A percentile compares a stretch with the other conserved stretches of the same genome.
These are phyloP conservation scores for Mikania micrantha DNA, from an alignment of 129 eudicot species.

Conservation along the genomic window DNA sequence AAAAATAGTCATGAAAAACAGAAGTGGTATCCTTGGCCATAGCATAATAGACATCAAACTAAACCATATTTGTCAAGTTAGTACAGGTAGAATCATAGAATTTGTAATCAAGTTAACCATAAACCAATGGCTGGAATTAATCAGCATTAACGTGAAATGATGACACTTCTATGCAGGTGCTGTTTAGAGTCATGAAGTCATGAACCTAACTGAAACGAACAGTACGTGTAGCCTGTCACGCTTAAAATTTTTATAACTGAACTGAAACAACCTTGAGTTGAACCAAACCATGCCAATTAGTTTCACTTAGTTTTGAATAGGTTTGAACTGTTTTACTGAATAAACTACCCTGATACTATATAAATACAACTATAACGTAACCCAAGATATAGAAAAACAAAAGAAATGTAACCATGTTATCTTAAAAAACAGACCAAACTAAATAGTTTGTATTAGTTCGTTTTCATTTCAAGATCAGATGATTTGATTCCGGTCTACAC, in stretches of 20 bases:
- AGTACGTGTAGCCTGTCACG: background rate
- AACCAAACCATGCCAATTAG: background rate
- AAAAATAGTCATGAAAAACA: constrained; percentile 70
- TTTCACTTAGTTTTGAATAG: background rate
- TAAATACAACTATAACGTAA: background rate
- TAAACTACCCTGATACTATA: background rate
- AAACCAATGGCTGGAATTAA: constrained; percentile 29
- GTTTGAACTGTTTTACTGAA: background rate
- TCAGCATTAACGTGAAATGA: constrained; percentile 19
- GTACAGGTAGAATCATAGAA: constrained; percentile 54
- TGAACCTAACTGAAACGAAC: background rate
- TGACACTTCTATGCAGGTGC: background rate
- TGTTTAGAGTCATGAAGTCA: background rate
- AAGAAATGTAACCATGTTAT: background rate
- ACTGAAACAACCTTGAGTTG: background rate
- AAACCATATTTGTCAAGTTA: constrained; percentile 49
- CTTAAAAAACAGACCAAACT: background rate
- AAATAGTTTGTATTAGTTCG: background rate
- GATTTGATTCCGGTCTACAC: background rate
- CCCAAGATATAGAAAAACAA: background rate
- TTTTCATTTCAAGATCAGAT: constrained; percentile 9
- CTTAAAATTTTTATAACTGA: background rate
- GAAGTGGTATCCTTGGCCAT: constrained; percentile 61
- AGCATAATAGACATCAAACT: constrained; percentile 53
- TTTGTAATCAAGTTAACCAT: constrained; percentile 50